Conservation (phyloP, 2,329 filamentous ascomycete genomes). For the Fusarium sp. region DNA sequence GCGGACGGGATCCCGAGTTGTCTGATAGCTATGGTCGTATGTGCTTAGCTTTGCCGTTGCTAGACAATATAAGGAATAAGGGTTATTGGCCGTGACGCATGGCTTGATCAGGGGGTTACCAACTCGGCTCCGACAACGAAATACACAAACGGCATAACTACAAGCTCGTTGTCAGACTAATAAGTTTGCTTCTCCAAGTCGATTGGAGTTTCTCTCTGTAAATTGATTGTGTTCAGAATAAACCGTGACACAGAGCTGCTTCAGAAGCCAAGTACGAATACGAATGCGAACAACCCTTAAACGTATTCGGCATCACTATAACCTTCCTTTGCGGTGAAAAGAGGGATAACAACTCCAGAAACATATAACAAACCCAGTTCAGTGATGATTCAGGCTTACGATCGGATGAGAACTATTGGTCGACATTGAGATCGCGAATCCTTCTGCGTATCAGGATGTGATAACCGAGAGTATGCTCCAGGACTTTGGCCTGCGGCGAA, state of each 20-base stretch:
- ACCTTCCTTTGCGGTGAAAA: not conserved
- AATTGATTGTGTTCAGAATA: not conserved
- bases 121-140: not conserved
- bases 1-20: conserved; percentile 31
- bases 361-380: not conserved
- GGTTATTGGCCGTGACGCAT: not conserved
- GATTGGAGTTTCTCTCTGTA: too few species aligned
- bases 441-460: conserved; percentile 3
- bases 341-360: not conserved
- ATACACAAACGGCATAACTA: not conserved
- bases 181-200: accelerated
- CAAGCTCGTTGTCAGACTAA: too few species aligned
- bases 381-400: not conserved
- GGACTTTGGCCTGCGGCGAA: not conserved
- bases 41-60: not conserved
- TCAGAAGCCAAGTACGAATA: conserved; percentile 15
- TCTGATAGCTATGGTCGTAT: conserved; percentile 34
- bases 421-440: not conserved
- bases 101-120: not conserved
- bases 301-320: conserved; percentile 13
- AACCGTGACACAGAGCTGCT: not conserved
- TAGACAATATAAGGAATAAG: not conserved
- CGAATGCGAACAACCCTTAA: conserved; percentile 8
- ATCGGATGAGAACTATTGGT: not conserved
- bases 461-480: not conserved